Conservation (phyloP, 176 grass and related monocot species). For the Poa pratensis region DNA sequence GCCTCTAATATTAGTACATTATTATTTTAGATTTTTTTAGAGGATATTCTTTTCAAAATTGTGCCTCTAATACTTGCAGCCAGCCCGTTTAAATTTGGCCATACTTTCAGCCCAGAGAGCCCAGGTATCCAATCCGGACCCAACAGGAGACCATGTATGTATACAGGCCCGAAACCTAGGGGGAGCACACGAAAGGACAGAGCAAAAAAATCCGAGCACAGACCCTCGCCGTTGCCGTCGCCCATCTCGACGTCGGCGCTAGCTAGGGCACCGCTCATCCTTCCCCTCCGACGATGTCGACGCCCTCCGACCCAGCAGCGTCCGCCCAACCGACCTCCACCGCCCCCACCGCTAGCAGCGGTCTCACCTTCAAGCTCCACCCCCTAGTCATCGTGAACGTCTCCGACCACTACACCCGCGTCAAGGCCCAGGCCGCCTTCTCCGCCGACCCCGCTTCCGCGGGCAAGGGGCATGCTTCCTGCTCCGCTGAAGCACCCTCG, state of each 20-base stretch:
- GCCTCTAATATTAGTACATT: too few relatives aligned
- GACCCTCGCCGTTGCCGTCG: conserved; percentile 19
- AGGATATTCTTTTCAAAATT: too few relatives aligned
- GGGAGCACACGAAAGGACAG: conserved; percentile 32
- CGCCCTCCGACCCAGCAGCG: conserved; percentile 31
- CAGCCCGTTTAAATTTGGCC: background rate
- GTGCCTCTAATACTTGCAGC: too few relatives aligned
- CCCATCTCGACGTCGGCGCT: conserved; percentile 21
- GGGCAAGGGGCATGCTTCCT: conserved; percentile 63
- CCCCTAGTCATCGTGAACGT: conserved; percentile 96
- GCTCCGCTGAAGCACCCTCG: conserved; percentile 46
- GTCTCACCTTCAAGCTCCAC: conserved; percentile 98
- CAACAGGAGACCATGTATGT: background rate
- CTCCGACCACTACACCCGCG: conserved; percentile 97
- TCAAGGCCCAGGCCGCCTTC: conserved; percentile 80
- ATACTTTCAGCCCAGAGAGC: background rate
- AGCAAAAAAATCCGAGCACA: conserved; percentile 34
- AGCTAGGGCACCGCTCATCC: conserved; percentile 40
- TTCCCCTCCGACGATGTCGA: conserved; percentile 50
- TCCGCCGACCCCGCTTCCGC: conserved; percentile 36
- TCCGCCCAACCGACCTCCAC: background rate
- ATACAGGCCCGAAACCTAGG: conserved; percentile 35
- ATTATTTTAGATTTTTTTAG: too few relatives aligned
- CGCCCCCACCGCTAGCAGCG: conserved; percentile 68
- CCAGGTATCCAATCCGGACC: background rate